Evolutionary conservation across 352 stramenopile genomes (phyloP).

Genomic region (Albugo candida): DNA sequence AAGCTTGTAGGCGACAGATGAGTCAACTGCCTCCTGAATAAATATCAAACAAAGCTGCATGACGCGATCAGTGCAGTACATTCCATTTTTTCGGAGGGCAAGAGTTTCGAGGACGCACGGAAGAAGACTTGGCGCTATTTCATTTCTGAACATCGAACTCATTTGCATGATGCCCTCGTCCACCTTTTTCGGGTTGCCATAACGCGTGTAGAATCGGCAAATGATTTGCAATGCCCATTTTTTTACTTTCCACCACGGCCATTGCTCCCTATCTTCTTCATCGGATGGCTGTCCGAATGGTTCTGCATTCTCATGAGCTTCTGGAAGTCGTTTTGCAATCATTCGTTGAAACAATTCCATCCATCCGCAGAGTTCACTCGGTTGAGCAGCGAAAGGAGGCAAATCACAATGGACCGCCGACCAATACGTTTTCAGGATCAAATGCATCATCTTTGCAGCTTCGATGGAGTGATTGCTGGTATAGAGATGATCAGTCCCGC

Average conservation of each 20-base stretch:
- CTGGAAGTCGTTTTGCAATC: conserved; percentile 83
- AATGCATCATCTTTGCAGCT: conserved; percentile 81
- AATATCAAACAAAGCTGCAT: conserved; percentile 89
- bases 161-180: conserved; percentile 82
- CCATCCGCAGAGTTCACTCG: conserved; percentile 81
- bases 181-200: conserved; percentile 90
- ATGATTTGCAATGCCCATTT: conserved; percentile 97
- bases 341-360: conserved; percentile 78
- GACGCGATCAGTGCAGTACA: conserved; percentile 93
- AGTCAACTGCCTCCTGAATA: conserved; percentile 86
- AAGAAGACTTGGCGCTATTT: conserved; percentile 78
- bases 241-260: conserved; percentile 97
- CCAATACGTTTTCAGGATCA: conserved; percentile 98
- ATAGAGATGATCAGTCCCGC: conserved; percentile 49
- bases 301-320: conserved; percentile 59
- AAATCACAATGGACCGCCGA: conserved; percentile 91
- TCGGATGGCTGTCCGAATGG: conserved; percentile 77
- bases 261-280: conserved; percentile 84
- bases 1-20: conserved; percentile 92
- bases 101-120: conserved; percentile 80
- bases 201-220: conserved; percentile 92
- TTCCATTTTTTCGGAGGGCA: conserved; percentile 80
- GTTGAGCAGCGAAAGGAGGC: conserved; percentile 60
- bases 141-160: conserved; percentile 84
- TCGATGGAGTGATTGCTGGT: conserved; percentile 78